Evolutionary conservation across 2,329 filamentous ascomycete genomes (phyloP), one percentile per base, ranked within the genome.

Genomic region (Cladorrhinum sp.): DNA sequence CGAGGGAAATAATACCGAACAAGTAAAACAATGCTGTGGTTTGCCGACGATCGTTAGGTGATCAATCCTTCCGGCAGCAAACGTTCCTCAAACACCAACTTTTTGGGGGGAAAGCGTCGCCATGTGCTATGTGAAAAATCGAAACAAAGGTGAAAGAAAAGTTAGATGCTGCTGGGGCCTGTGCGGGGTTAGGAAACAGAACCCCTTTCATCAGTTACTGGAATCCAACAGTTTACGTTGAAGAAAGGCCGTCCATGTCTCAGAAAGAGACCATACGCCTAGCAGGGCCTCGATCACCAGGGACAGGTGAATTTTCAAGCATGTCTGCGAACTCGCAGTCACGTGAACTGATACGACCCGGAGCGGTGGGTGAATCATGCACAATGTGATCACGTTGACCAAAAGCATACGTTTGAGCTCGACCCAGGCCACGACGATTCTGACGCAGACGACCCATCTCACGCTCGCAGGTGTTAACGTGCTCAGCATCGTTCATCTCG

Each of bases 381-480:
- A 82, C 73, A 65, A 77, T 75, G n/a, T 75, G 73, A 49, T 81
- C 78, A 55, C 88, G 84, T 72, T 95, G 85, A 50, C 93, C 95
- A 76, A 97, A 98, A 25, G 95, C 93, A 79, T 95, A 99, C 1
- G 95, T 99, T 75, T 95, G 90, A 29, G 95, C 92, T 65, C 95
- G 86, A 73, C 86, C 85, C 59, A 99, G 81, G 71, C 93, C 95
- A 67, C 90, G 89, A 69, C 93, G 86, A 68, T 80, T 83, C 73
- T 95, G 89, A 76, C 96, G 93, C 69, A 99, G 86, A 73, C 92
- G 93, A 70, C 92, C 92, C 81, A 99, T 88, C 70, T 96, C 93
- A 68, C 92, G 90, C 79, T 99, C 95, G 74, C 95, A 98, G 49
- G 93, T 95, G 70, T 87, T 88, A 69, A 92, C 90, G 76, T 99